Evolutionary conservation across 75 land plant genomes (phyloP), one percentile per base, ranked within the genome.

Genomic region (Selaginella tamariscina): DNA sequence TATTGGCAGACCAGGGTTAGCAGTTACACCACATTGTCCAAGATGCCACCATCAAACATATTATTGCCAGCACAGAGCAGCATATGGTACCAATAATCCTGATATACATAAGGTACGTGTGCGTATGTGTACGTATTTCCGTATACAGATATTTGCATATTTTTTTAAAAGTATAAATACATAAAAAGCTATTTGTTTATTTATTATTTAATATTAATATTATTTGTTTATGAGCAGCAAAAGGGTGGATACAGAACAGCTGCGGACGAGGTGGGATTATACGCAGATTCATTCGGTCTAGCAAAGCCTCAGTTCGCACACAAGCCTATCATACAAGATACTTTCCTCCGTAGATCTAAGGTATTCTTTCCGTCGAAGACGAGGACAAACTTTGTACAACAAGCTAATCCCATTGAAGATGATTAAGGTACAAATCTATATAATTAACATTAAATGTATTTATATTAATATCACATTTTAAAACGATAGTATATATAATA

Each of bases 11-110:
- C 63, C 77, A 24, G 76, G 76, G 21, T 30, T 74, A n/a, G 71
- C 76, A 20, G 68, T 74, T 5, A 77, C 78, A 1, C 55, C 64
- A 13, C 74, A 77, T 27, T 77, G 74, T 20, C 55, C 67, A 54
- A 71, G 74, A 56, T 76, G 78, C 32, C 78, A 77, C 55, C 68
- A 77, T 31, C 70, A 77, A 8, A 77, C 74, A 20, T 77, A 72
- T 31, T 77, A 69, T 30, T 77, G 74, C 32, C 74, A 56, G 0
- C 78, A 77, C 62, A 33, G 67, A 27, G 67, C 75, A 24, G 74
- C 78, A 18, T 72, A 72, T 49, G 62, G 74, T 55, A 77, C 76
- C 49, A 73, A 68, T 15, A 77, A 72, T 60, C 78, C 71, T 2
- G 30, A 56, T 0, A 29, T 77, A 30, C 65, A 65, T 32, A 72